A percentile compares a stretch with the other conserved stretches of the same genome.
phyloP scores from a whole-genome alignment of 1,139 yeast species.

The Candida glucosophila region DNA sequence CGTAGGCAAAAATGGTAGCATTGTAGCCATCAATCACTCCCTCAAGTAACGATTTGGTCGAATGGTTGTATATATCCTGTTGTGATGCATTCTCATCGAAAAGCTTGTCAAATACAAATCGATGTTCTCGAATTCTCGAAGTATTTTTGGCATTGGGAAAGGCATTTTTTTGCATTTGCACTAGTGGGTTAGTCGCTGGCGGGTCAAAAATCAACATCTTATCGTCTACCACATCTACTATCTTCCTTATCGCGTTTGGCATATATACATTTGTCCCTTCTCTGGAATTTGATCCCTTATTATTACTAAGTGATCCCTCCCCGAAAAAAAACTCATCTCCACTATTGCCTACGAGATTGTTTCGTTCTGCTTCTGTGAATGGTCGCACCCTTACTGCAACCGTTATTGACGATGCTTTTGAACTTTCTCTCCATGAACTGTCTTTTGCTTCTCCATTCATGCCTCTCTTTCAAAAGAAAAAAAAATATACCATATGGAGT shows the following conservation, averaged over 20 bases:
- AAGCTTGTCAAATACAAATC: slow-evolving; percentile 74
- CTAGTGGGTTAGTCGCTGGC: slow-evolving; percentile 62
- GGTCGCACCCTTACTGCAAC: slow-evolving; percentile 86
- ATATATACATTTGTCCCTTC: slow-evolving; percentile 5
- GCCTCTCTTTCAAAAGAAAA: too few species aligned
- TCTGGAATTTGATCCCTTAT: too few species aligned
- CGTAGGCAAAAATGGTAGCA: slow-evolving; percentile 92
- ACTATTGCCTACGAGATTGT: slow-evolving; percentile 31
- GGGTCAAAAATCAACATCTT: slow-evolving; percentile 88
- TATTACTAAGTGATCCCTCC: slow-evolving; percentile 42
- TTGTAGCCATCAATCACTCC: slow-evolving; percentile 77
- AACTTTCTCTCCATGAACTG: too few species aligned
- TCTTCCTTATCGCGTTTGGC: slow-evolving; percentile 57
- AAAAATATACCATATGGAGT: too few species aligned
- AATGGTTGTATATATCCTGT: slow-evolving; percentile 53
- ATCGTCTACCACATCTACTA: slow-evolving; percentile 80
- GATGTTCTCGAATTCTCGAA: slow-evolving; percentile 62
- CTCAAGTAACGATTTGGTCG: slow-evolving; percentile 67
- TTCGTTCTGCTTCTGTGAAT: slow-evolving; percentile 52
- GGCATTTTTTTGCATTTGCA: slow-evolving; percentile 50
- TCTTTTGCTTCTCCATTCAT: too few species aligned
- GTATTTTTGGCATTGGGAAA: slow-evolving; percentile 32
- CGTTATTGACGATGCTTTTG: slow-evolving; percentile 59
- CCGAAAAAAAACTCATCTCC: slow-evolving; percentile 41
- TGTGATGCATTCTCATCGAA: slow-evolving; percentile 64